Conservation (phyloP, 495 filamentous ascomycete genomes). For the Xylaria telfairii region DNA sequence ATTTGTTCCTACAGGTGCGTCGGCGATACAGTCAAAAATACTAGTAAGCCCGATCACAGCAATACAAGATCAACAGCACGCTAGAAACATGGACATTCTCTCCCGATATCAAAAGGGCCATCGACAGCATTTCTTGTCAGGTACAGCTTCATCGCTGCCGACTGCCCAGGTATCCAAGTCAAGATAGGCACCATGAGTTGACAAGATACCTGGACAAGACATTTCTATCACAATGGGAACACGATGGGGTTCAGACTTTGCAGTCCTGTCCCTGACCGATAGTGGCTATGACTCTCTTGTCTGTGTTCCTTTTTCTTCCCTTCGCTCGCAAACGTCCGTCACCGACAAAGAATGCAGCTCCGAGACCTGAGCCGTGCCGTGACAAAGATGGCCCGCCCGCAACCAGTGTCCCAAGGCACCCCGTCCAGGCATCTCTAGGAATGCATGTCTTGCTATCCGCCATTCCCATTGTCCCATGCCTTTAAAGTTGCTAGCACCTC, state of each 20-base stretch:
- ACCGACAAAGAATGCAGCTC: constrained; percentile 9
- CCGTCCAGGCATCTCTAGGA: background rate
- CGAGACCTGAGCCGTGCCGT: background rate
- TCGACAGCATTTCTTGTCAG: background rate
- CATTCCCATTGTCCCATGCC: background rate
- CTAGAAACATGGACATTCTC: background rate
- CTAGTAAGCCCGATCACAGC: background rate
- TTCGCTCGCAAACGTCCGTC: constrained; percentile 16
- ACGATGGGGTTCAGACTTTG: background rate
- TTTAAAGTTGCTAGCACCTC: constrained; percentile 3
- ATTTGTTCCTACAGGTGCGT: background rate
- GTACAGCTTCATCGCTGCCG: background rate
- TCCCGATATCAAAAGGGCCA: background rate
- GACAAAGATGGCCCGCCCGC: constrained; percentile 20
- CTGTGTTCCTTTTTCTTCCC: background rate
- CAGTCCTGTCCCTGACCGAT: background rate
- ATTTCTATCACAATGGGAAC: background rate
- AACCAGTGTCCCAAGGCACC: constrained; percentile 13
- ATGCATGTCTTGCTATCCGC: background rate
- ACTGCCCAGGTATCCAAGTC: background rate
- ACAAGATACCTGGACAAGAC: background rate
- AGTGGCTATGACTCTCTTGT: background rate
- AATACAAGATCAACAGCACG: background rate
- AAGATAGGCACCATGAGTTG: background rate
- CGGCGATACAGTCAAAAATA: background rate